Percentiles rank a stretch among this genome's conserved stretches.
Conservation (phyloP, 2,329 filamentous ascomycete genomes). For the Mycosphaerella arachidis region DNA sequence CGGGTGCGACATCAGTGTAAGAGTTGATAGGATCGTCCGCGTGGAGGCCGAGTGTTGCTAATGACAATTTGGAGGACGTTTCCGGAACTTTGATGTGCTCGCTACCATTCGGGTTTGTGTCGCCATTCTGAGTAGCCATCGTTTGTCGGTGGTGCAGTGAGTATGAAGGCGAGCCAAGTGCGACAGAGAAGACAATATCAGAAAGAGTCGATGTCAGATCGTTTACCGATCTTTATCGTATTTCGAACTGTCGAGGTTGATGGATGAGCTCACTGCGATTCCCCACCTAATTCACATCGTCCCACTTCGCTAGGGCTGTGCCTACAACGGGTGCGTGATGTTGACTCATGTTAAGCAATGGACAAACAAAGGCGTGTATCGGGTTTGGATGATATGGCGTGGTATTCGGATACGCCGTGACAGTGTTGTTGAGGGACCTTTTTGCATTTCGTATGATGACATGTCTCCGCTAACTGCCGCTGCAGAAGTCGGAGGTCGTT, state of each 20-base stretch:
- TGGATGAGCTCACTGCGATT: neutral
- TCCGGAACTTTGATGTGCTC: constrained; percentile 3
- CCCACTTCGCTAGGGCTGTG: neutral
- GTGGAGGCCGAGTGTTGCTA: constrained; percentile 33
- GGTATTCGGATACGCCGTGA: neutral
- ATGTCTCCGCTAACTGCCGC: neutral
- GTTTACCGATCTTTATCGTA: neutral
- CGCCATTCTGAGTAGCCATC: neutral
- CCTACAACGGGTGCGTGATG: neutral
- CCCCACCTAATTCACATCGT: neutral
- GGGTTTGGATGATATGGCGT: neutral
- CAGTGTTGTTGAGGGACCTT: neutral
- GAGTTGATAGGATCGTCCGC: constrained; percentile 34
- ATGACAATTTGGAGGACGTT: constrained; percentile 18
- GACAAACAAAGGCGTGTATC: neutral
- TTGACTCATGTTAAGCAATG: neutral
- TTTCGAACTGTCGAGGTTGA: neutral
- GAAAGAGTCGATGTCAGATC: neutral
- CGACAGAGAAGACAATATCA: neutral
- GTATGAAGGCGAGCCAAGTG: neutral
- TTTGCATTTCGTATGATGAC: neutral
- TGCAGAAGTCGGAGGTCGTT: neutral
- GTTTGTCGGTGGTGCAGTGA: neutral
- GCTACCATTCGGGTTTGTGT: constrained; percentile 19
- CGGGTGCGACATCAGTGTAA: constrained; percentile 71